Evolutionary conservation across 1,139 yeast species (phyloP).

Genomic region (Hemisphaericaspora subhashii): DNA sequence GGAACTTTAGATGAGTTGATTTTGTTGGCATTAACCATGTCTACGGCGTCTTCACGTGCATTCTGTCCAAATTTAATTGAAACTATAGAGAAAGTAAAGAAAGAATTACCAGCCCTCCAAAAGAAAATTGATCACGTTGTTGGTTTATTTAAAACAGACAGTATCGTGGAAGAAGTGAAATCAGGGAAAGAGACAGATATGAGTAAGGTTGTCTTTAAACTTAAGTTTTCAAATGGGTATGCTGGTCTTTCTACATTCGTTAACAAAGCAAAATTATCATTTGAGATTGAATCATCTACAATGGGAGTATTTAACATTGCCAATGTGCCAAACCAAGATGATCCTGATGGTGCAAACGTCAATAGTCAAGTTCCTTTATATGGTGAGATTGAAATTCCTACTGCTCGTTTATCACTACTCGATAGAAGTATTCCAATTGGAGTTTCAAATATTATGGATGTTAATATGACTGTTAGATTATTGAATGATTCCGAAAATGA

Average conservation of each 20-base stretch:
- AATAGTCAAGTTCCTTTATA: slow-evolving; percentile 23
- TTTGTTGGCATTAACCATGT: slow-evolving; percentile 21
- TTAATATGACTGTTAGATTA: slow-evolving; percentile 38
- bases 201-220: slow-evolving; percentile 22
- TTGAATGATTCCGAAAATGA: slow-evolving; percentile 28
- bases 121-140: slow-evolving; percentile 18
- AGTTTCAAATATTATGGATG: slow-evolving; percentile 48
- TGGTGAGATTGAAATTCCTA: slow-evolving; percentile 44
- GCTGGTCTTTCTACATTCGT: slow-evolving; percentile 35
- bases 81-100: slow-evolving; percentile 20
- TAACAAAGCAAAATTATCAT: slow-evolving; percentile 32
- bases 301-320: slow-evolving; percentile 25
- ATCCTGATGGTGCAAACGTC: neutral
- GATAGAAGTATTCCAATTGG: slow-evolving; percentile 40
- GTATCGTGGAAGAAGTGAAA: neutral
- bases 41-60: slow-evolving; percentile 37
- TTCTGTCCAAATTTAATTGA: slow-evolving; percentile 29
- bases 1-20: slow-evolving; percentile 15
- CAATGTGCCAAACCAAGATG: slow-evolving; percentile 7
- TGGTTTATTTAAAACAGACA: slow-evolving; percentile 5
- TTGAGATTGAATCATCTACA: slow-evolving; percentile 32
- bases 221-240: slow-evolving; percentile 34
- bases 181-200: neutral
- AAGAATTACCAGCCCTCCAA: slow-evolving; percentile 15
- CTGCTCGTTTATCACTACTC: slow-evolving; percentile 38